These are phyloP conservation scores for Phytophthora tubulina DNA, from an alignment of 352 stramenopile genomes.

Conservation along the genomic window DNA sequence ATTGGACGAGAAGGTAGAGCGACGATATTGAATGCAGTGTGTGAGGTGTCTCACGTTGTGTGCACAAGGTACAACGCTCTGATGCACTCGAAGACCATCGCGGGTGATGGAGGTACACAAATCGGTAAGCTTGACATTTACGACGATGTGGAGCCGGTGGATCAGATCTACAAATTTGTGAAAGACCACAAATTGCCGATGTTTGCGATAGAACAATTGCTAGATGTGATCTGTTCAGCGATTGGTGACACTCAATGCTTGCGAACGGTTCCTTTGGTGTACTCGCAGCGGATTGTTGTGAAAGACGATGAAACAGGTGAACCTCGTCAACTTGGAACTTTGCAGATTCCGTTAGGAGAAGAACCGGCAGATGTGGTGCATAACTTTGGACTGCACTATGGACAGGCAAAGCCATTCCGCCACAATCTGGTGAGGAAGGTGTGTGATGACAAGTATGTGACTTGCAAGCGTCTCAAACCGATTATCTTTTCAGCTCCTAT, in stretches of 20 bases:
- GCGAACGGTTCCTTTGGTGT: constrained; percentile 59
- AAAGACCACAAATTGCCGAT: constrained; percentile 54
- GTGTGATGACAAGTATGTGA: constrained; percentile 64
- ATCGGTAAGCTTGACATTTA: constrained; percentile 74
- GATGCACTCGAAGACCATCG: constrained; percentile 60
- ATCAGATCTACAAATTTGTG: constrained; percentile 79
- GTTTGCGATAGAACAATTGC: constrained; percentile 51
- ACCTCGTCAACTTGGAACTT: constrained; percentile 45
- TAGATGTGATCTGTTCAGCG: constrained; percentile 47
- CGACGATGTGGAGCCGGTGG: constrained; percentile 70
- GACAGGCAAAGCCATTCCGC: constrained; percentile 50
- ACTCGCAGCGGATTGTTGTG: constrained; percentile 53
- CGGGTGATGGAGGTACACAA: constrained; percentile 22
- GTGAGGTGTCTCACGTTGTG: constrained; percentile 35
- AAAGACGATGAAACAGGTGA: constrained; percentile 17
- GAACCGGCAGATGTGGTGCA: constrained; percentile 69
- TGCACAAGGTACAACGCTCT: constrained; percentile 58
- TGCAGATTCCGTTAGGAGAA: constrained; percentile 60
- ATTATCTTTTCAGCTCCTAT: constrained; percentile 69
- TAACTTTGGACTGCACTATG: constrained; percentile 51
- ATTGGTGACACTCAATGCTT: constrained; percentile 43
- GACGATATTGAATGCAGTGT: constrained; percentile 59
- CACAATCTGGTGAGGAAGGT: constrained; percentile 58
- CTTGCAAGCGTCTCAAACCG: constrained; percentile 53
- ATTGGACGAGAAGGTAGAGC: constrained; percentile 40